phyloP scores from a whole-genome alignment of 2,329 filamentous ascomycete genomes.

The Bipolaris zeicola region DNA sequence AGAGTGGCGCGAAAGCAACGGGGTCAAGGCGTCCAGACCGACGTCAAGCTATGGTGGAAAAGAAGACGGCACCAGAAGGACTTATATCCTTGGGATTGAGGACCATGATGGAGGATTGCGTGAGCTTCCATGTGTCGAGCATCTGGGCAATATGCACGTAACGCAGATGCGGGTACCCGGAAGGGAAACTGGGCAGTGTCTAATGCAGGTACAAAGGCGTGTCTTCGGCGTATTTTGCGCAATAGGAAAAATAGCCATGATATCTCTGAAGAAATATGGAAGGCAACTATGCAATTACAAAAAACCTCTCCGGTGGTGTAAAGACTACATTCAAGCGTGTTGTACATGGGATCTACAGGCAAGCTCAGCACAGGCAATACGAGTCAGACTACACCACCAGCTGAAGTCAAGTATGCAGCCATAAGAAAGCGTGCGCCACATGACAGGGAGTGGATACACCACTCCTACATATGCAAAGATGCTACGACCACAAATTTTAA shows the following conservation, averaged over 20 bases:
- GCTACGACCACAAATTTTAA: too few species aligned
- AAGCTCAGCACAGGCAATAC: too few species aligned
- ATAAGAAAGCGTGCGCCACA: too few species aligned
- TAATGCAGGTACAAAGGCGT: slow-evolving; percentile 14
- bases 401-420: too few species aligned
- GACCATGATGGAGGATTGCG: slow-evolving; percentile 26
- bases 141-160: neutral
- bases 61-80: neutral
- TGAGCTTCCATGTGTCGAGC: neutral
- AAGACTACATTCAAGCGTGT: too few species aligned
- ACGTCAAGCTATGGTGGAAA: neutral
- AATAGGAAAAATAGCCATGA: too few species aligned
- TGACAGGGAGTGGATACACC: too few species aligned
- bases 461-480: too few species aligned
- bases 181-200: neutral
- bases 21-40: neutral
- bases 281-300: neutral
- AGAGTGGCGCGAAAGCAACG: neutral
- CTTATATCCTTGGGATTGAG: slow-evolving; percentile 23
- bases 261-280: neutral
- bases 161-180: neutral
- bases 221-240: slow-evolving; percentile 1
- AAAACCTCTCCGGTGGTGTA: neutral
- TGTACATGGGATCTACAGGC: too few species aligned
- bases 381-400: too few species aligned